These are phyloP conservation scores for Daldinia caldariorum DNA, from an alignment of 495 filamentous ascomycete species.

Conservation along the genomic window DNA sequence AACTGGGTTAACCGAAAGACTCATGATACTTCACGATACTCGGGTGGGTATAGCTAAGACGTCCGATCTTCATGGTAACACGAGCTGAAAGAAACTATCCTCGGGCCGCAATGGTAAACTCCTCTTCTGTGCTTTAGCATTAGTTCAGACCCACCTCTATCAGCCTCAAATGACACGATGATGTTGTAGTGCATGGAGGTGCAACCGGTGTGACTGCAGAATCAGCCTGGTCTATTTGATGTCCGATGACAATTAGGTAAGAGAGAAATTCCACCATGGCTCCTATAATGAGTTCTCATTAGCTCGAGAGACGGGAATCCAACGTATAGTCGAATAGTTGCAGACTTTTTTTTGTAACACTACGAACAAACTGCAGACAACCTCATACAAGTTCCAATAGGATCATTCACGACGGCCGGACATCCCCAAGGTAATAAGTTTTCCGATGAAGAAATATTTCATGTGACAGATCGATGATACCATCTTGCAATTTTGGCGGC, in stretches of 20 bases:
- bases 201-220: background rate
- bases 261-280: background rate
- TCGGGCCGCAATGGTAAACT: background rate
- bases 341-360: background rate
- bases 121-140: background rate
- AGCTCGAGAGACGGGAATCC: background rate
- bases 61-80: background rate
- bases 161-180: background rate
- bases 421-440: constrained; percentile 23
- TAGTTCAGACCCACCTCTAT: background rate
- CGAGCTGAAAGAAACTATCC: background rate
- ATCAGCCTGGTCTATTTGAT: background rate
- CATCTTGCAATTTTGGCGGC: background rate
- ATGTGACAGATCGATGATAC: background rate
- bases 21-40: background rate
- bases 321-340: constrained; percentile 2
- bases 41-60: background rate
- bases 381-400: background rate
- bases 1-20: too few relatives aligned
- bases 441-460: background rate
- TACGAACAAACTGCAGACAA: background rate
- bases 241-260: background rate
- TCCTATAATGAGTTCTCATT: background rate
- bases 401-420: constrained; percentile 8
- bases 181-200: background rate